A percentile compares a stretch with the other conserved stretches of the same genome.
Evolutionary conservation across 768 basidiomycete genomes (phyloP).

Genomic region (Mycena vulgaris): DNA sequence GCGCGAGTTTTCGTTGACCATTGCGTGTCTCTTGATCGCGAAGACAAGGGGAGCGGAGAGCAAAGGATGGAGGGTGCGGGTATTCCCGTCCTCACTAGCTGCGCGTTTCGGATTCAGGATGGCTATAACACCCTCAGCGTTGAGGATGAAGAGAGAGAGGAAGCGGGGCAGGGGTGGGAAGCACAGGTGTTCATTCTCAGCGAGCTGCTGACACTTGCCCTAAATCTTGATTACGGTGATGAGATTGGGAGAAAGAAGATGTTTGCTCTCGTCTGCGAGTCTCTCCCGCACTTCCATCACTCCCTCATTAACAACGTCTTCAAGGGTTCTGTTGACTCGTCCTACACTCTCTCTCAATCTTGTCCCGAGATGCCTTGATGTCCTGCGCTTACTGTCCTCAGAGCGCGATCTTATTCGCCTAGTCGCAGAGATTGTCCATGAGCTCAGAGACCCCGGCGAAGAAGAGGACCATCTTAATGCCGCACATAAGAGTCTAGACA

Average conservation of each 20-base stretch:
- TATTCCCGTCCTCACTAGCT: constrained; percentile 87
- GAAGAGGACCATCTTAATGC: not conserved
- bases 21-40: not conserved
- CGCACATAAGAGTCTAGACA: no score
- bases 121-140: constrained; percentile 71
- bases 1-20: constrained; percentile 90
- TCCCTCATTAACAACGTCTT: constrained; percentile 6
- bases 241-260: constrained; percentile 92
- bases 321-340: constrained; percentile 87
- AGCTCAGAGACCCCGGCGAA: constrained; percentile 54
- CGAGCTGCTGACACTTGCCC: constrained; percentile 85
- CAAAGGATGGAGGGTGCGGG: constrained; percentile 74
- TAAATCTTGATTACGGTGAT: constrained; percentile 89
- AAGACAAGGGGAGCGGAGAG: constrained; percentile 60
- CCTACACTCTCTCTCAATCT: constrained; percentile 78
- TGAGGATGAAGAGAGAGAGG: constrained; percentile 51
- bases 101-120: constrained; percentile 83
- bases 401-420: constrained; percentile 93
- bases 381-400: constrained; percentile 78
- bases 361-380: constrained; percentile 84
- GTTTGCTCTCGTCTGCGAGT: constrained; percentile 86
- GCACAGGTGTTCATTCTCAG: constrained; percentile 75
- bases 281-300: not conserved
- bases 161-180: constrained; percentile 58
- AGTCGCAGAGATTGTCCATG: constrained; percentile 90